These are phyloP conservation scores for Funneliformis mosseae DNA, from an alignment of 192 early-diverging fungal genomes.

Conservation along the genomic window DNA sequence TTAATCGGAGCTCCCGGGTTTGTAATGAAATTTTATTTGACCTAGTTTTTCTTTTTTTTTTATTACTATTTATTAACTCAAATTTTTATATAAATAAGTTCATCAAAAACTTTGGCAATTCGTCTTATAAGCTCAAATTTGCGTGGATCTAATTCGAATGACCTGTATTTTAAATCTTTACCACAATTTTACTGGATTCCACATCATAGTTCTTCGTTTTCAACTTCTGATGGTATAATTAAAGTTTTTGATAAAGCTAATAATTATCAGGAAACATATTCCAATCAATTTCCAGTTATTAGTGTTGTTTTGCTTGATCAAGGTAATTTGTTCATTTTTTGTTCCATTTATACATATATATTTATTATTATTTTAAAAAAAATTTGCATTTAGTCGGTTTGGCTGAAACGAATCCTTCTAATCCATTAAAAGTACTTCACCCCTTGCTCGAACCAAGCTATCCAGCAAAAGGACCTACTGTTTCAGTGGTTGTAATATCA, in stretches of 20 bases:
- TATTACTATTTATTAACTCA: too few species aligned
- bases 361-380: too few species aligned
- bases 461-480: slow-evolving; percentile 9
- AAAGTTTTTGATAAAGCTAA: background rate
- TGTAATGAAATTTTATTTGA: background rate
- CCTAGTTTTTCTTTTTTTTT: background rate
- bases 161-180: slow-evolving; percentile 7
- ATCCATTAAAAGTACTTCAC: background rate
- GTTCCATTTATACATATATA: too few species aligned
- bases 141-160: slow-evolving; percentile 27
- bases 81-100: background rate
- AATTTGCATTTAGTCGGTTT: slow-evolving; percentile 19
- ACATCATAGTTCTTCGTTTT: slow-evolving; percentile 6
- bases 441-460: slow-evolving; percentile 10
- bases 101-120: slow-evolving; percentile 30
- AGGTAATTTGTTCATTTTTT: background rate
- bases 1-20: slow-evolving; percentile 29
- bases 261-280: background rate
- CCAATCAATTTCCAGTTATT: background rate
- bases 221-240: slow-evolving; percentile 33
- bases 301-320: slow-evolving; percentile 1
- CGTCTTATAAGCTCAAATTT: slow-evolving; percentile 23
- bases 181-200: slow-evolving; percentile 32
- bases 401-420: slow-evolving; percentile 11
- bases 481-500: slow-evolving; percentile 12